These are phyloP conservation scores for Acacia melanoxylon DNA, from an alignment of 306 rosid genomes.

Conservation along the genomic window DNA sequence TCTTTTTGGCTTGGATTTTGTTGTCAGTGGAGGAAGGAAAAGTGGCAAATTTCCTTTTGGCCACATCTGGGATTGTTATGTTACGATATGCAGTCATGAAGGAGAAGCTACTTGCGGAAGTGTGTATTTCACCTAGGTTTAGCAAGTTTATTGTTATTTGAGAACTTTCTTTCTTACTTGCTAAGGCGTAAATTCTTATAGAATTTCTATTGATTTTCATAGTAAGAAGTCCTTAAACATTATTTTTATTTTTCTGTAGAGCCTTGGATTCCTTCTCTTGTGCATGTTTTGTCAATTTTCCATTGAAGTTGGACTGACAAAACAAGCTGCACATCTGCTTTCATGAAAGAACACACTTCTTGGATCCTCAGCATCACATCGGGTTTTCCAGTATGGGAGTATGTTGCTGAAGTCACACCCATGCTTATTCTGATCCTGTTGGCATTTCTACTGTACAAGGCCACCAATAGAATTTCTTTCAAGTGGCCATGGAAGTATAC, in stretches of 20 bases:
- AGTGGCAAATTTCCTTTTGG: conserved; percentile 89
- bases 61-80: conserved; percentile 74
- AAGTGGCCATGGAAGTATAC: conserved; percentile 58
- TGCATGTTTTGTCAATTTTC: conserved; percentile 74
- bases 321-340: conserved; percentile 88
- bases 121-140: conserved; percentile 44
- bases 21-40: conserved; percentile 97
- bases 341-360: conserved; percentile 60
- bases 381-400: conserved; percentile 59
- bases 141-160: conserved; percentile 12
- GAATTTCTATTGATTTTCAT: conserved; percentile 23
- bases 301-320: conserved; percentile 80
- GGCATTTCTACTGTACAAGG: conserved; percentile 66
- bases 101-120: conserved; percentile 61
- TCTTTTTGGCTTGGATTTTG: conserved; percentile 34
- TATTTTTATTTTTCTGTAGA: conserved; percentile 55
- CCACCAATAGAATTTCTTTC: conserved; percentile 35
- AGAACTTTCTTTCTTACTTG: conserved; percentile 16
- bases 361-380: conserved; percentile 62
- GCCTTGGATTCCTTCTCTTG: conserved; percentile 75
- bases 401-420: conserved; percentile 61
- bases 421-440: conserved; percentile 58
- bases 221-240: conserved; percentile 24
- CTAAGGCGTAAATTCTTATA: conserved; percentile 5
- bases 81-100: conserved; percentile 59